phyloP scores from a whole-genome alignment of 2,329 filamentous ascomycete genomes.

The Dactylellina cionopaga region DNA sequence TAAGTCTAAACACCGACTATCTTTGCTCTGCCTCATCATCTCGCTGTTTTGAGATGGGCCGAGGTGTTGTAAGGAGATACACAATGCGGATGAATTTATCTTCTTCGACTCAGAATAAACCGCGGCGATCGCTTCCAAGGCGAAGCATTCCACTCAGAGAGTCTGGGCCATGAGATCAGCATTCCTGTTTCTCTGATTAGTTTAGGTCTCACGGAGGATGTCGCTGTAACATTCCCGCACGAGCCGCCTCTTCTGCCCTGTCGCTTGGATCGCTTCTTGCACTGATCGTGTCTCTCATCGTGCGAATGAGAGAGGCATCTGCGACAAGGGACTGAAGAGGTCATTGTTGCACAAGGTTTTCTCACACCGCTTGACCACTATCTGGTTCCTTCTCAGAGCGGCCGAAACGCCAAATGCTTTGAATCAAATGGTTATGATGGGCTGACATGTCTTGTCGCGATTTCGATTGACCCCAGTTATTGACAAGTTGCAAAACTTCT shows the following conservation, averaged over 20 bases:
- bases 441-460: constrained; percentile 6
- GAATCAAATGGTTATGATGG: constrained; percentile 11
- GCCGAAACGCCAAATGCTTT: constrained; percentile 33
- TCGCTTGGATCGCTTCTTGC: constrained; percentile 36
- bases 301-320: not conserved
- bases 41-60: no score
- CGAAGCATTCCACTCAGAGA: not conserved
- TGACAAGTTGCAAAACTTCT: constrained; percentile 15
- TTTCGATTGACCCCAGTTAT: constrained; percentile 13
- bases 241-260: constrained; percentile 25
- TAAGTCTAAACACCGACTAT: no score
- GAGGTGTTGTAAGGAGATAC: not conserved
- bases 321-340: not conserved
- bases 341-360: constrained; percentile 9
- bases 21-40: no score
- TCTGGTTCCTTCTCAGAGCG: constrained; percentile 14
- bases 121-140: constrained; percentile 34
- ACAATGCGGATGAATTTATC: not conserved
- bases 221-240: constrained; percentile 36
- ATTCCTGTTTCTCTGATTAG: constrained; percentile 7
- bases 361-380: not conserved
- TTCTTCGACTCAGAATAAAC: not conserved
- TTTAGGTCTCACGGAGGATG: constrained; percentile 4
- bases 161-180: constrained; percentile 41
- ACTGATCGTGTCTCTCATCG: constrained; percentile 21